Evolutionary conservation across 2,329 filamentous ascomycete species (phyloP), one percentile per base, ranked within the genome.

Genomic region (Neurospora sp.): DNA sequence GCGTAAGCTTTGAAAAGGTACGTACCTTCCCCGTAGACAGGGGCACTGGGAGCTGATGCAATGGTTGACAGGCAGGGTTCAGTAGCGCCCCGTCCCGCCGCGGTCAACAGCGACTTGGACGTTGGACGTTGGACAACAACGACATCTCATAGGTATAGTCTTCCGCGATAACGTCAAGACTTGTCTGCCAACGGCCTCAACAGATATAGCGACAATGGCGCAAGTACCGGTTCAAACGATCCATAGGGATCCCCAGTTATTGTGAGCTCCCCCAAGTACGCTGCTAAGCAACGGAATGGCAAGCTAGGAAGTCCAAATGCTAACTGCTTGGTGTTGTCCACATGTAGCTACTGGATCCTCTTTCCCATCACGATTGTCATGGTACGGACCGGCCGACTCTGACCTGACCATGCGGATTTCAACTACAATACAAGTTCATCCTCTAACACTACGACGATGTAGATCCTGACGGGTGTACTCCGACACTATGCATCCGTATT

Each of bases 281-380:
- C 19, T 12, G 81, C 68, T 74, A 66, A 36, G 41, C 15, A 28
- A 57, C 3, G 23, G 23, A 46, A 38, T 66, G 33, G 8, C 6
- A 36, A 23, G 15, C n/a, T 19, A 5, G 6, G 37, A 66, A 6
- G 8, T 1, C 10, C 62, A 69, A 46, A 23, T 41, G 62, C 67
- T 74, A 62, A 72, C 71, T 72, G 75, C 46, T 75, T 68, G 65
- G 46, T 15, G 11, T 15, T 15, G 46, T 52, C 43, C 23, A 23
- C 67, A 23, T 71, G 69, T 77, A 99, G 96, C 83, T 98, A 97
- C 86, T 99, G 96, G 96, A 99, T 99, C 82, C 86, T 99, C 71
- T 90, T 97, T 73, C 96, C 96, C 72, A 99, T 99, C 80, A 97
- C 95, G 66, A 86, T 97, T 76, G 96, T 99, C 79, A 99, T 99